Percentiles rank a stretch among this genome's conserved stretches.
Conservation (phyloP, 805 yeast species). For the Pichia gijzeniarum region DNA sequence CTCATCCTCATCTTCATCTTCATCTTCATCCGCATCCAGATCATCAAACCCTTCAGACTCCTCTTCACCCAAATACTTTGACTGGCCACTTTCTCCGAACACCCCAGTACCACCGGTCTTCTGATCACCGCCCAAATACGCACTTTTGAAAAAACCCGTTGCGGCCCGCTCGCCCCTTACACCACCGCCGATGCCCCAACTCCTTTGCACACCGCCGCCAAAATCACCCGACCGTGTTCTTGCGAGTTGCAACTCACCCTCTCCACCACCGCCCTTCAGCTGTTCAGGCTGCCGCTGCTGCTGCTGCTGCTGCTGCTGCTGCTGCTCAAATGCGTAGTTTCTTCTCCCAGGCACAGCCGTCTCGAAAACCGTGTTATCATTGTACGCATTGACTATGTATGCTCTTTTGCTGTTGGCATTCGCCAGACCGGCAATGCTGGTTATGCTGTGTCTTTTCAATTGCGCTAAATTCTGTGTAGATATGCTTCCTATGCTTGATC, state of each 20-base stretch:
- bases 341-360: conserved; percentile 14
- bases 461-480: conserved; percentile 9
- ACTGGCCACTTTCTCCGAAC: too few species aligned
- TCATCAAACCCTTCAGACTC: not conserved
- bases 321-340: conserved; percentile 4
- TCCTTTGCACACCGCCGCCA: not conserved
- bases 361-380: conserved; percentile 26
- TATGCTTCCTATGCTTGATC: conserved; percentile 2
- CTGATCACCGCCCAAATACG: too few species aligned
- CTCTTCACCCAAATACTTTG: too few species aligned
- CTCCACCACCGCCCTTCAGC: not conserved
- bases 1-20: too few species aligned
- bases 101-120: too few species aligned
- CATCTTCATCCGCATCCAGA: not conserved
- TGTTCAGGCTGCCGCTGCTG: not conserved
- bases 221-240: not conserved
- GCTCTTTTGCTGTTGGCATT: conserved; percentile 6
- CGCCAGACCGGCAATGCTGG: conserved; percentile 12
- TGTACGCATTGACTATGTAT: conserved; percentile 22
- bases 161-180: too few species aligned
- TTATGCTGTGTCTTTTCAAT: conserved; percentile 21
- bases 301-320: not conserved
- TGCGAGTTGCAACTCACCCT: not conserved
- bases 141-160: not conserved
- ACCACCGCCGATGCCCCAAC: too few species aligned